Conservation (phyloP, 176 grass and related monocot species). For the Musa schizocarpa region DNA sequence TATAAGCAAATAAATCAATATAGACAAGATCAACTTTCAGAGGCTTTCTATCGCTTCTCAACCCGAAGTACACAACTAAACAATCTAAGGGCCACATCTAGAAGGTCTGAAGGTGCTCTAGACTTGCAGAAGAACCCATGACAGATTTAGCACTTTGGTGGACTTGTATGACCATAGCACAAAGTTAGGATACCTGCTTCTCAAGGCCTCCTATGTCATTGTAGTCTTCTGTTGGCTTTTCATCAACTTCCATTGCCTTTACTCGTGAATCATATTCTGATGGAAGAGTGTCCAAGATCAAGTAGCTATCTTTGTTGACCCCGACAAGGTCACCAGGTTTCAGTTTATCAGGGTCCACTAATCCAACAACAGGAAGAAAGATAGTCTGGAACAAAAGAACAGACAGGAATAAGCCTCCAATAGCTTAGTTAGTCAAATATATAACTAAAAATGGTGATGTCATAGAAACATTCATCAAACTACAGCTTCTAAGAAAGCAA, state of each 20-base stretch:
- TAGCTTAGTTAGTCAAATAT: background rate
- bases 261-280: conserved; percentile 85
- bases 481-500: background rate
- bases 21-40: background rate
- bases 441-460: background rate
- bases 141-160: background rate
- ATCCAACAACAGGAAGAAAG: conserved; percentile 73
- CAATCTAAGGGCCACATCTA: background rate
- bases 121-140: background rate
- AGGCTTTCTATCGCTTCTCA: background rate
- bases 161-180: background rate
- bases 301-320: conserved; percentile 84
- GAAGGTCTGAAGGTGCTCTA: background rate
- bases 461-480: background rate
- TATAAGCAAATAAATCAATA: background rate
- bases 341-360: conserved; percentile 84
- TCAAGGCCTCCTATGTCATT: conserved; percentile 93
- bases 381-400: conserved; percentile 49
- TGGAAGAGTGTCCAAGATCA: conserved; percentile 78
- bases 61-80: background rate
- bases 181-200: conserved; percentile 47
- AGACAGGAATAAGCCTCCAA: background rate
- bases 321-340: conserved; percentile 88
- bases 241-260: conserved; percentile 90
- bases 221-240: conserved; percentile 91